Percentiles rank a stretch among this genome's conserved stretches.
Evolutionary conservation across 2,329 filamentous ascomycete genomes (phyloP).

Genomic region (Pseudogymnoascus sp.): DNA sequence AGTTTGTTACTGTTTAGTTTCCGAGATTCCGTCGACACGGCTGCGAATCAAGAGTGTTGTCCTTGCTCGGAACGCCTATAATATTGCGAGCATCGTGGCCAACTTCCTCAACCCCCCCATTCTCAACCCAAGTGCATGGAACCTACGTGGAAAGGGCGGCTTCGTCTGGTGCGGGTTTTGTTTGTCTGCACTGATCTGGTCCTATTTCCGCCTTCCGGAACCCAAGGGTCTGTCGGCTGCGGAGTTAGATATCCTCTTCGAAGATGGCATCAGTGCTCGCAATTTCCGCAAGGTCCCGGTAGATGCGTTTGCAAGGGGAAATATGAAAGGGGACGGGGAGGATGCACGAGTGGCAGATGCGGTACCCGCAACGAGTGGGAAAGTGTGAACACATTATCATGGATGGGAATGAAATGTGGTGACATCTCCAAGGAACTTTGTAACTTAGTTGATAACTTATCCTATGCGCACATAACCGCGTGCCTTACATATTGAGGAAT

Average conservation of each 20-base stretch:
- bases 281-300: constrained; percentile 32
- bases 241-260: constrained; percentile 36
- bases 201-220: constrained; percentile 33
- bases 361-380: not conserved
- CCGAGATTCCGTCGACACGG: not conserved
- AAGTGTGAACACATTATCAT: not conserved
- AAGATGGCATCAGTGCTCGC: constrained; percentile 28
- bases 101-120: constrained; percentile 13
- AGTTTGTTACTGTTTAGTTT: not conserved
- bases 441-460: not conserved
- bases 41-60: not conserved
- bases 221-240: constrained; percentile 32
- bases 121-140: constrained; percentile 14
- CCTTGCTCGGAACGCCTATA: not conserved
- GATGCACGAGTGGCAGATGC: not conserved
- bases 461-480: not conserved
- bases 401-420: not conserved
- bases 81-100: not conserved
- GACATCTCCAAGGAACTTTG: not conserved
- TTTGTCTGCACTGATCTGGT: constrained; percentile 29
- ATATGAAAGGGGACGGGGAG: not conserved
- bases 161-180: constrained; percentile 32
- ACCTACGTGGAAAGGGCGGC: constrained; percentile 29
- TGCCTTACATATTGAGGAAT: not conserved
- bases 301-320: not conserved